Base-by-base conservation (phyloP, 2,329 filamentous ascomycete species). In the Colletotrichum tanaceti region DNA sequence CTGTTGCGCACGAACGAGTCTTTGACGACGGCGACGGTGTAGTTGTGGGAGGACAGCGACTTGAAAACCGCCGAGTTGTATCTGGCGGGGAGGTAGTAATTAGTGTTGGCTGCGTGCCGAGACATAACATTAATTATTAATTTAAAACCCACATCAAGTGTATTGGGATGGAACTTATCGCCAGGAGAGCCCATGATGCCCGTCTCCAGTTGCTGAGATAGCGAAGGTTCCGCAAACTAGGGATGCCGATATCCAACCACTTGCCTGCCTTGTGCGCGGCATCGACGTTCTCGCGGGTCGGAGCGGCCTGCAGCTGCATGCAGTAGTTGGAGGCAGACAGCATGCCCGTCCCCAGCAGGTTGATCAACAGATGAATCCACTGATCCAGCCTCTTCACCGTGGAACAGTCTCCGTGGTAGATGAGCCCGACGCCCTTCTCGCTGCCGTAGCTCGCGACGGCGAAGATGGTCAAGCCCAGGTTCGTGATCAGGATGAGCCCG, bases 201-300 rank as follows among this genome's bases (percentile, higher is more conserved):
- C 28, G 41, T 22, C 53, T 57, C 60, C 52, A 49, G 4, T 47
- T 44, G 13, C 38, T 44, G 35, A 65, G 24, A 10, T 53, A 35
- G 18, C 22, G 39, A 1, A 63, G 22, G 6, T 58, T 65, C 2
- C 39, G 63, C 2, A 65, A 16, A 9, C 63, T 65, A 4, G 55
- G 75, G 1, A 84, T 73, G 0, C 85, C 83, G 53, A 85, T 81
- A 41, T 83, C 80, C 0, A 86, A 73, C 79, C 80, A 83, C 18
- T 72, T 75, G 3, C 77, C 74, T 47, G 73, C 70, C 0, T 70
- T 59, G 74, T 89, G 86, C 0, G 84, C 84, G 14, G 70, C 22
- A 24, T 78, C 72, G 14, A 79, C 61, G 13, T 77, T 72, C 0
- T 47, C 60, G 1, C 77, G 70, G 3, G 77, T 78, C 2, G 76